phyloP scores from a whole-genome alignment of 1,139 yeast species.

The Schwanniomyces etchellsii region DNA sequence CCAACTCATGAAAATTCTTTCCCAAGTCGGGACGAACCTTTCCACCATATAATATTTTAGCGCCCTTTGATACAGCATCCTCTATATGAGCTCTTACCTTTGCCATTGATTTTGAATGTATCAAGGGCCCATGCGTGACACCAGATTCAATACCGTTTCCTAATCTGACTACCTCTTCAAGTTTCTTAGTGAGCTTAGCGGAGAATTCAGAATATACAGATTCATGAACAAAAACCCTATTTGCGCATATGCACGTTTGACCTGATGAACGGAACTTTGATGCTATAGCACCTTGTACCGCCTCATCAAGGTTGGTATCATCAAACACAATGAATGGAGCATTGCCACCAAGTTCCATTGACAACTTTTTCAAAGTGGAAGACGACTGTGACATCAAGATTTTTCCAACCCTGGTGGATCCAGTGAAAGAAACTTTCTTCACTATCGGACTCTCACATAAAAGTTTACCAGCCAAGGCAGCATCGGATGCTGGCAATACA shows the following conservation, averaged over 20 bases:
- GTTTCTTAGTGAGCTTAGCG: conserved; percentile 39
- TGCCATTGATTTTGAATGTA: conserved; percentile 57
- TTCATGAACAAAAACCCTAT: conserved; percentile 74
- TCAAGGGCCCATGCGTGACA: conserved; percentile 79
- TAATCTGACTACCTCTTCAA: conserved; percentile 44
- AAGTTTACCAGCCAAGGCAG: conserved; percentile 60
- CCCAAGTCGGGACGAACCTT: conserved; percentile 62
- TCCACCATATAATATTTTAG: conserved; percentile 62
- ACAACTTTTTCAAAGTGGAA: conserved; percentile 72
- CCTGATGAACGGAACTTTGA: conserved; percentile 70
- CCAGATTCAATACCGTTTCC: conserved; percentile 70
- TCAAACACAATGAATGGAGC: conserved; percentile 88
- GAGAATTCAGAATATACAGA: conserved; percentile 57
- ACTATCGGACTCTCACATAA: conserved; percentile 65
- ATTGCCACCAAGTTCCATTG: conserved; percentile 90
- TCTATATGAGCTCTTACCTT: conserved; percentile 69
- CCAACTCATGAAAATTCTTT: conserved; percentile 69
- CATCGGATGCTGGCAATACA: conserved; percentile 53
- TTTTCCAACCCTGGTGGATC: conserved; percentile 82
- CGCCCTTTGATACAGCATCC: conserved; percentile 75
- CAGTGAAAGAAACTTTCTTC: conserved; percentile 82
- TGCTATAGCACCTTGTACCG: conserved; percentile 67
- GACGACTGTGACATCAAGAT: conserved; percentile 74
- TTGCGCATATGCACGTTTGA: conserved; percentile 87
- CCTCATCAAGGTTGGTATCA: conserved; percentile 73